Percentiles rank a stretch among this genome's conserved stretches.
These are phyloP conservation scores for Obba rivulosa DNA, from an alignment of 768 basidiomycete genomes.

Conservation along the genomic window DNA sequence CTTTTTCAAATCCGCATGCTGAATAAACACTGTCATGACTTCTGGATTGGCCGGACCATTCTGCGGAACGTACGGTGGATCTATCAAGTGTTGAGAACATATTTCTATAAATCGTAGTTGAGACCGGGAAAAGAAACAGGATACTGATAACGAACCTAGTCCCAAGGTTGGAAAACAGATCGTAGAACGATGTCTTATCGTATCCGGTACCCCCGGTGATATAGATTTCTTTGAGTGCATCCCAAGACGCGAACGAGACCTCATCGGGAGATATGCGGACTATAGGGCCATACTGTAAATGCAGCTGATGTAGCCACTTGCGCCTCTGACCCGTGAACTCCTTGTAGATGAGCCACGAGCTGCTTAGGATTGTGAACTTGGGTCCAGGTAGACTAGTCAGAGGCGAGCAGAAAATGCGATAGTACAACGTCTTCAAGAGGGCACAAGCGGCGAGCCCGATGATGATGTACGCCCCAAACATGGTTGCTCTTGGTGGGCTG, in stretches of 20 bases:
- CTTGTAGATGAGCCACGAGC: constrained; percentile 15
- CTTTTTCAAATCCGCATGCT: constrained; percentile 16
- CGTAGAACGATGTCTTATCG: constrained; percentile 15
- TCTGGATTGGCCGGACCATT: background rate
- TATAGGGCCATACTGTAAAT: constrained; percentile 13
- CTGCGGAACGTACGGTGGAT: constrained; percentile 2
- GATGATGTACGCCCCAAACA: too few relatives aligned
- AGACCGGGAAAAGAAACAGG: background rate
- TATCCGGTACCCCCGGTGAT: constrained; percentile 17
- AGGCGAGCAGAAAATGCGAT: constrained; percentile 9
- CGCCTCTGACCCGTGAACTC: constrained; percentile 13
- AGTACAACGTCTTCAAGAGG: background rate
- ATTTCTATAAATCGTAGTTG: constrained; percentile 4
- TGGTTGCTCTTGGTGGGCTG: too few relatives aligned
- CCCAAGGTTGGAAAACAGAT: constrained; percentile 9
- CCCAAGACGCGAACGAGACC: constrained; percentile 17
- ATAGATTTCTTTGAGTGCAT: constrained; percentile 19
- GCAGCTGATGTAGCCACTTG: constrained; percentile 14
- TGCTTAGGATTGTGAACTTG: constrained; percentile 7
- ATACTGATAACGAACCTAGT: constrained; percentile 6
- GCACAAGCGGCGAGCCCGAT: too few relatives aligned
- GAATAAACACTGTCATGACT: background rate
- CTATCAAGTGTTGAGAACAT: constrained; percentile 15
- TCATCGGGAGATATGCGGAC: constrained; percentile 18
- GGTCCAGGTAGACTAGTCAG: constrained; percentile 13